Percentiles rank a stretch among this genome's conserved stretches.
These are phyloP conservation scores for Alloascoidea hylecoeti DNA, from an alignment of 805 yeast genomes.

Conservation along the genomic window DNA sequence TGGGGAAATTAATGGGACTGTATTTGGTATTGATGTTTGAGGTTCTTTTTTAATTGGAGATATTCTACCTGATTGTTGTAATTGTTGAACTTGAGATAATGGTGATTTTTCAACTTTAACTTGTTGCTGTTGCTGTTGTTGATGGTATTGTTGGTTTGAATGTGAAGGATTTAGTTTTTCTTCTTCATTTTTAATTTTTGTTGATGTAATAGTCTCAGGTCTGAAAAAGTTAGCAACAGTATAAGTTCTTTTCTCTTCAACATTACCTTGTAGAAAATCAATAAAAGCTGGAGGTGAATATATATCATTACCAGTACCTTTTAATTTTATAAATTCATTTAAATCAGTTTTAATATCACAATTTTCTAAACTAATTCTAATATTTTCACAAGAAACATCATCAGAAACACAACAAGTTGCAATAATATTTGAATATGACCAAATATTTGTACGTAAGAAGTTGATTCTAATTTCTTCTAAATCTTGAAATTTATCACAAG, in stretches of 20 bases:
- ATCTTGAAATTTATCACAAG: conserved; percentile 48
- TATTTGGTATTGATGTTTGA: no score
- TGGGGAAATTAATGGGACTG: no score
- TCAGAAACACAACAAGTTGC: conserved; percentile 68
- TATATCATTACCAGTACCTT: conserved; percentile 54
- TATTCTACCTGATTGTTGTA: no score
- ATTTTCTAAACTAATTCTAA: conserved; percentile 53
- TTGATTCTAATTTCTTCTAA: conserved; percentile 64
- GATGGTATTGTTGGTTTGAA: no score
- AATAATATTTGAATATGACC: conserved; percentile 65
- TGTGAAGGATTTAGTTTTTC: no score
- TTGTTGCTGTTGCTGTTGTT: no score
- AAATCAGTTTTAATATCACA: conserved; percentile 53
- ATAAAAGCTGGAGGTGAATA: conserved; percentile 46
- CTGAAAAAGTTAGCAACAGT: conserved; percentile 18
- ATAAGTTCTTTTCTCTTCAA: conserved; percentile 15
- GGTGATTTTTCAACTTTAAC: no score
- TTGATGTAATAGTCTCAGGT: no score
- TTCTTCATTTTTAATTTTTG: no score
- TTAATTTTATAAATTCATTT: conserved; percentile 31
- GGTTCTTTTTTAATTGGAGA: no score
- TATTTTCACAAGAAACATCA: conserved; percentile 62
- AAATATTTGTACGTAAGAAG: conserved; percentile 52
- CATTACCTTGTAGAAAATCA: conserved; percentile 36
- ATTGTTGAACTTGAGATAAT: no score